Conservation (phyloP, 257 asterid species). For the Plectranthus barbatus region DNA sequence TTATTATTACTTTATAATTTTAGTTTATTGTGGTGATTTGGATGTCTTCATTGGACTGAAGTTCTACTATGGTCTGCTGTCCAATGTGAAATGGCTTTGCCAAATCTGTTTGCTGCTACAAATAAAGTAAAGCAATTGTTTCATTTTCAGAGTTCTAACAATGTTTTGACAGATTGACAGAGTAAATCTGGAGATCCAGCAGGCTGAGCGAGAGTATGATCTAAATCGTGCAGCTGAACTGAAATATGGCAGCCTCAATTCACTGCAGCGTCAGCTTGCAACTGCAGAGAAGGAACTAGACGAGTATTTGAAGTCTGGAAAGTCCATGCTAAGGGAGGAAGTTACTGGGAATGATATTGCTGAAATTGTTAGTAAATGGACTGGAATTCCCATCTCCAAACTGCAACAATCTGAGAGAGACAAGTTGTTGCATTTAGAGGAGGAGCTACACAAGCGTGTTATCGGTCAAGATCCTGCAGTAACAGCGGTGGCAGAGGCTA, state of each 20-base stretch:
- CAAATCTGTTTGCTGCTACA: too few species aligned
- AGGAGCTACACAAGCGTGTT: constrained; percentile 71
- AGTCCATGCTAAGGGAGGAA: constrained; percentile 93
- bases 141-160: constrained; percentile 9
- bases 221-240: constrained; percentile 96
- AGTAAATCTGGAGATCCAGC: constrained; percentile 92
- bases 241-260: constrained; percentile 76
- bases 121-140: not conserved
- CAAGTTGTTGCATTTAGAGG: constrained; percentile 73
- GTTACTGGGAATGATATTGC: constrained; percentile 78
- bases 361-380: constrained; percentile 94
- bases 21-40: too few species aligned
- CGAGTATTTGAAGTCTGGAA: constrained; percentile 78
- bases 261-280: constrained; percentile 87
- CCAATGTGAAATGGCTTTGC: too few species aligned
- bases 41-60: not conserved
- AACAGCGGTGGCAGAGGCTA: constrained; percentile 83
- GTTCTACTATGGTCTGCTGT: too few species aligned
- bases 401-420: constrained; percentile 84
- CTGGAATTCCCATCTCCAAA: constrained; percentile 88
- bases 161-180: constrained; percentile 63
- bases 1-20: not conserved
- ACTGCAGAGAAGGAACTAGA: constrained; percentile 70
- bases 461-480: constrained; percentile 95
- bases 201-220: constrained; percentile 92